Evolutionary conservation across 164 flowering plant species (phyloP), one percentile per base, ranked within the genome.

Genomic region (Liriodendron chinense): DNA sequence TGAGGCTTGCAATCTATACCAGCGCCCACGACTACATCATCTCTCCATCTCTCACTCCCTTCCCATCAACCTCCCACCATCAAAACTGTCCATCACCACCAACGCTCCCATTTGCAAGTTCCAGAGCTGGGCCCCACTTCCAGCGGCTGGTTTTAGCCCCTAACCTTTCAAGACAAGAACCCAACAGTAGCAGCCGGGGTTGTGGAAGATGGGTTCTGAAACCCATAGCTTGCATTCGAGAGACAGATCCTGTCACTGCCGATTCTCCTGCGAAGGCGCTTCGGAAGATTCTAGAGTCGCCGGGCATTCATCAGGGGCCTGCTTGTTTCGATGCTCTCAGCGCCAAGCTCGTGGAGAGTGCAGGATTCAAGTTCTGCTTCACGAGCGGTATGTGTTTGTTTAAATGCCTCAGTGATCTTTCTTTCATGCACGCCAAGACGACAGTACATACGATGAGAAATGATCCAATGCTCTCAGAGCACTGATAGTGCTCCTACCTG

Each of bases 321-420:
- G 96, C 96, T 74, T 95, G 99, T 77, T 95, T 87, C 78, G 96
- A 95, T 84, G 98, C 93, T 74, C 90, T 95, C 69, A 93, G 98
- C 68, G 99, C 99, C 0, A 92, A 88, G 87, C 91, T 95, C 4
- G 94, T 93, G 9, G 85, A 95, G 77, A 70, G 76, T 18, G 94
- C 99, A 61, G 96, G 97, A 1, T 95, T 95, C 28, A 78, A 78
- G 7, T 92, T 78, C 80, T 92, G 96, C 78, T 92, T 91, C 80
- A 87, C 90, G 24, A 95, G 94, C 77, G 99, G 99, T 95, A 84
- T 73, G 57, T 78, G 70, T 74, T 65, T 74, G 70, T 20, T 66
- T 65, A 23, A 53, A 25, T 74, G 62, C 25, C 64, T 66, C 22
- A 50, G 71, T 49, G 34, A 47, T 71, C 43, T 34, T 34, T 34